A percentile compares a stretch with the other conserved stretches of the same genome.
These are phyloP conservation scores for Perkinsela sp. DNA, from an alignment of 208 protist species.

Conservation along the genomic window DNA sequence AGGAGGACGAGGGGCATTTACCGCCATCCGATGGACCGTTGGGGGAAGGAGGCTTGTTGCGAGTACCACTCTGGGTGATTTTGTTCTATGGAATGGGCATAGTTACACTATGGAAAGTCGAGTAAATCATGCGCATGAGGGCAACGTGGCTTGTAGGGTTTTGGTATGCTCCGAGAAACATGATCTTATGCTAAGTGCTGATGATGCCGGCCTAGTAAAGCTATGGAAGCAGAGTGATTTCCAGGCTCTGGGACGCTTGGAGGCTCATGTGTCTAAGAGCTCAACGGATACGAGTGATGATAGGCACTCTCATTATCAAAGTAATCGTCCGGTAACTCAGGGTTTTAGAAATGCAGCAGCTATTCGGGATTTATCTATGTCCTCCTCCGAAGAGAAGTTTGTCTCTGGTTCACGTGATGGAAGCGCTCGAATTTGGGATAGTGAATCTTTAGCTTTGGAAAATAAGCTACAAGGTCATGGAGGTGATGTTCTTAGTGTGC, in stretches of 20 bases:
- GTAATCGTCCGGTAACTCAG: not conserved
- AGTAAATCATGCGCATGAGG: not conserved
- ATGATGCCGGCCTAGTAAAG: not conserved
- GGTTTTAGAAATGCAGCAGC: not conserved
- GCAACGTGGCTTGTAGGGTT: not conserved
- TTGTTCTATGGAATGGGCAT: not conserved
- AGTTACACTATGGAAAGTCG: not conserved
- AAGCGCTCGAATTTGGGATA: slow-evolving; percentile 4
- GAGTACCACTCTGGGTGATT: not conserved
- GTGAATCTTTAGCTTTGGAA: not conserved
- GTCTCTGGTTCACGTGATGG: not conserved
- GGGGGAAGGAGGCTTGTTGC: not conserved
- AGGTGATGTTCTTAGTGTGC: slow-evolving; percentile 34
- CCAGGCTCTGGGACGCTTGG: not conserved
- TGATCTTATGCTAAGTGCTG: not conserved
- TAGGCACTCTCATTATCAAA: not conserved
- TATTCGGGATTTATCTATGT: not conserved
- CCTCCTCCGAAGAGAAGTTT: not conserved
- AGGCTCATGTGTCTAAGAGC: not conserved
- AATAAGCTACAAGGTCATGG: slow-evolving; percentile 20
- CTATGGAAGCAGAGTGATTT: not conserved
- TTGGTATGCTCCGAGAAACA: not conserved
- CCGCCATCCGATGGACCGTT: not conserved
- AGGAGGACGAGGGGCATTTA: not conserved
- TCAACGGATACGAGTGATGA: not conserved